Evolutionary conservation across 1,284 basidiomycete genomes (phyloP).

Genomic region (Apiotrichum montevideense): DNA sequence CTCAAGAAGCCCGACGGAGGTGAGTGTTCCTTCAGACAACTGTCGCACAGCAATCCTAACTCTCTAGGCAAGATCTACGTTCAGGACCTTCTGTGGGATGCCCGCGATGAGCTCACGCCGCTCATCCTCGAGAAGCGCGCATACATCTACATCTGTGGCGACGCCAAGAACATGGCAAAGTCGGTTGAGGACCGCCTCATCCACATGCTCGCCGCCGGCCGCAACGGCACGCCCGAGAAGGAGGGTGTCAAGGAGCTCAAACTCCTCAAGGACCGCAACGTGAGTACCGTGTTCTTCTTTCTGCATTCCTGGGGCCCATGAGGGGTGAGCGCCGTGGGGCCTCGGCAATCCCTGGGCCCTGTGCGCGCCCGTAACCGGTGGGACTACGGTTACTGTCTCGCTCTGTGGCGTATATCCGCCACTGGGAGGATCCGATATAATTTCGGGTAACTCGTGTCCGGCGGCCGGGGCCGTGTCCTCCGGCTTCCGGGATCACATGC

Average conservation of each 20-base stretch:
- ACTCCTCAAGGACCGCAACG: conserved; percentile 76
- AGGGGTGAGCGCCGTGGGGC: too few relatives aligned
- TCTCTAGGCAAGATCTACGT: conserved; percentile 77
- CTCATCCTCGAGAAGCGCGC: conserved; percentile 89
- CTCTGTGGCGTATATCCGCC: too few relatives aligned
- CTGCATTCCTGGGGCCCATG: too few relatives aligned
- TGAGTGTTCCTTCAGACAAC: conserved; percentile 31
- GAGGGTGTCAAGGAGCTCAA: conserved; percentile 89
- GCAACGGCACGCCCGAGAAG: conserved; percentile 73
- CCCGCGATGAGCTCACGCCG: conserved; percentile 71
- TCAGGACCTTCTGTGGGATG: conserved; percentile 88
- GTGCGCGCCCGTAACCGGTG: too few relatives aligned
- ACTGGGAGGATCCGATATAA: too few relatives aligned
- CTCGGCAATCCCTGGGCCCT: too few relatives aligned
- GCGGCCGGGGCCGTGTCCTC: too few relatives aligned
- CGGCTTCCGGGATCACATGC: background rate
- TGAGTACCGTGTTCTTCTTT: conserved; percentile 22
- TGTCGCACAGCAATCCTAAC: background rate
- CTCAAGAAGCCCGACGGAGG: conserved; percentile 70
- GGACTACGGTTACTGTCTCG: too few relatives aligned
- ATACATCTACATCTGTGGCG: conserved; percentile 92
- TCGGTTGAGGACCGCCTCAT: conserved; percentile 83
- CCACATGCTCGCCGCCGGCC: conserved; percentile 84
- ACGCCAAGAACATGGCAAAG: conserved; percentile 93
- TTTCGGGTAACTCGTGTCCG: too few relatives aligned